Evolutionary conservation across 768 basidiomycete species (phyloP).

Genomic region (Lactarius hatsudake): DNA sequence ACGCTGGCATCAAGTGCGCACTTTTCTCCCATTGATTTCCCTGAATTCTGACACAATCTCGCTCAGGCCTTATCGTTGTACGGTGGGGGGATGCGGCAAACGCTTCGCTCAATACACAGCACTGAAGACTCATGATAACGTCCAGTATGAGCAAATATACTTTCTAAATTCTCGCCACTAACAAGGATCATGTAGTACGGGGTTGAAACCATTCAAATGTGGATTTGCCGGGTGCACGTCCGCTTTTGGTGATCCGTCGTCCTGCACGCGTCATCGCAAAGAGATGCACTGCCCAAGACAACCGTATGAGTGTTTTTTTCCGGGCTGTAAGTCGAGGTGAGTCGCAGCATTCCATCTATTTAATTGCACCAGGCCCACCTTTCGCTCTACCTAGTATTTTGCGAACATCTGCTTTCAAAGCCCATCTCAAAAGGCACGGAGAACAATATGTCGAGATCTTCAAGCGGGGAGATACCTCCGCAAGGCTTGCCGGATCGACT

Average conservation of each 20-base stretch:
- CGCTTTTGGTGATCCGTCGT: slow-evolving; percentile 68
- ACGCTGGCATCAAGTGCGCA: slow-evolving; percentile 49
- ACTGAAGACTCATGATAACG: slow-evolving; percentile 61
- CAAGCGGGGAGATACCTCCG: not conserved
- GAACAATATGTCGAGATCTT: slow-evolving; percentile 17
- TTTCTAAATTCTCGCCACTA: not conserved
- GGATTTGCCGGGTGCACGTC: slow-evolving; percentile 44
- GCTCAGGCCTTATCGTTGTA: slow-evolving; percentile 53
- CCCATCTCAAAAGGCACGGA: slow-evolving; percentile 51
- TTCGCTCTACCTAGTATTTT: slow-evolving; percentile 50
- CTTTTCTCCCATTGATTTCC: not conserved
- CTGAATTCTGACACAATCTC: not conserved
- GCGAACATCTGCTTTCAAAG: slow-evolving; percentile 55
- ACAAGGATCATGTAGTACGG: slow-evolving; percentile 27
- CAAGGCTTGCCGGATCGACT: not conserved
- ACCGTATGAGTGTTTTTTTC: slow-evolving; percentile 22
- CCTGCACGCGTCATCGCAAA: slow-evolving; percentile 59
- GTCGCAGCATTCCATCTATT: slow-evolving; percentile 22
- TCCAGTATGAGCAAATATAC: slow-evolving; percentile 50
- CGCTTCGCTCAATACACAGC: slow-evolving; percentile 58
- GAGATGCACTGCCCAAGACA: slow-evolving; percentile 47
- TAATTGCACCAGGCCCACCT: not conserved
- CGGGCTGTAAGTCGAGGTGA: slow-evolving; percentile 31
- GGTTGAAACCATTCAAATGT: slow-evolving; percentile 40
- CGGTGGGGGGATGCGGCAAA: slow-evolving; percentile 44